phyloP scores from a whole-genome alignment of 371 early-diverging fungal species.

The Lichtheimia corymbifera region DNA sequence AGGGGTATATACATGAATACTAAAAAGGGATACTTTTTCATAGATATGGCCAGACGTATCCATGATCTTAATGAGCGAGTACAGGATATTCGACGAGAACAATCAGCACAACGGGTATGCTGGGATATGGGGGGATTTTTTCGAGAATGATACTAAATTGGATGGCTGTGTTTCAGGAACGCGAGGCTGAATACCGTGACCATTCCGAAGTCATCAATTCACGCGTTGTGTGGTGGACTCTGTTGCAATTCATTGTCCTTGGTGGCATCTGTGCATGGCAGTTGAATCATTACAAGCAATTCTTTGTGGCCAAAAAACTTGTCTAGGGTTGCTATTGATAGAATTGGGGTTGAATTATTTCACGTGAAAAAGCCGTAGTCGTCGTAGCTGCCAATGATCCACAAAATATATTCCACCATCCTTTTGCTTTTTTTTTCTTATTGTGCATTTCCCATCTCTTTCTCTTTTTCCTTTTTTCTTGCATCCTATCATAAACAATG shows the following conservation, averaged over 20 bases:
- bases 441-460: neutral
- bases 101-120: conserved; percentile 80
- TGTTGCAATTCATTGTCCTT: conserved; percentile 81
- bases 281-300: conserved; percentile 85
- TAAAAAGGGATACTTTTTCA: neutral
- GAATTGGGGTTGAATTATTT: too few species aligned
- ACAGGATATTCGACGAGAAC: conserved; percentile 84
- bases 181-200: conserved; percentile 89
- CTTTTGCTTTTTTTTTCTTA: neutral
- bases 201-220: conserved; percentile 82
- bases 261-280: conserved; percentile 90
- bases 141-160: neutral
- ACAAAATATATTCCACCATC: neutral
- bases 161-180: conserved; percentile 48
- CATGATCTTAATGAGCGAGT: conserved; percentile 83
- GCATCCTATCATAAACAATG: neutral
- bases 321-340: conserved; percentile 51
- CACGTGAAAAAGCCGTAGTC: neutral
- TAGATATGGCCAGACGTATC: conserved; percentile 71
- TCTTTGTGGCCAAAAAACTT: conserved; percentile 94
- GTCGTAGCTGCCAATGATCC: too few species aligned
- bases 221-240: conserved; percentile 87
- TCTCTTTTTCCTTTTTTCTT: neutral
- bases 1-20: neutral
- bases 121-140: neutral